Conservation (phyloP, 2,329 filamentous ascomycete species). For the Paecilomyces dactylethromorphus region DNA sequence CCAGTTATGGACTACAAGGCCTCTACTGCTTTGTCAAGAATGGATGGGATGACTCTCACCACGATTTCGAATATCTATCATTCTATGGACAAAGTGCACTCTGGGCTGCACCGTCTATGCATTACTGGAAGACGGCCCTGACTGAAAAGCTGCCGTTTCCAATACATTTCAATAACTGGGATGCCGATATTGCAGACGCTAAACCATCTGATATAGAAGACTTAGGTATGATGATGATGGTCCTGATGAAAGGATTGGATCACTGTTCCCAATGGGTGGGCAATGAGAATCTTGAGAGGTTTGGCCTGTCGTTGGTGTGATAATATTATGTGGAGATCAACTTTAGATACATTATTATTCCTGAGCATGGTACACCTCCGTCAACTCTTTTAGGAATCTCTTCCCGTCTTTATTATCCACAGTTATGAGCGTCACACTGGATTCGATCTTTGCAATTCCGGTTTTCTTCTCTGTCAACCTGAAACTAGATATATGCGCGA, state of each 20-base stretch:
- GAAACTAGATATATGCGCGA: background rate
- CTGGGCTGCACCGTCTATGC: conserved; percentile 5
- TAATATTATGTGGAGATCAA: background rate
- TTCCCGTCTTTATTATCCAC: background rate
- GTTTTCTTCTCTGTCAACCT: background rate
- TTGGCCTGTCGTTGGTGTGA: background rate
- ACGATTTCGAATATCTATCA: conserved; percentile 4
- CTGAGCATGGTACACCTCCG: background rate
- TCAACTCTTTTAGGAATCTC: background rate
- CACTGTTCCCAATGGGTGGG: conserved; percentile 4
- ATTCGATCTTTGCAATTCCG: background rate
- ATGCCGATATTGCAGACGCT: conserved; percentile 1
- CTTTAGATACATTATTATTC: background rate
- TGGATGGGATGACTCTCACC: conserved; percentile 8
- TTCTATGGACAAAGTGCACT: conserved; percentile 6
- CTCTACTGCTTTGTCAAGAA: conserved; percentile 9
- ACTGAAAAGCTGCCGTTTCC: background rate
- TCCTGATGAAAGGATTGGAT: conserved; percentile 6
- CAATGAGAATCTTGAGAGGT: background rate
- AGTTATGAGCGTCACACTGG: background rate
- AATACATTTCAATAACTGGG: conserved; percentile 2
- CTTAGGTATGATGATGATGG: conserved; percentile 8
- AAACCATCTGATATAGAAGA: conserved; percentile 5
- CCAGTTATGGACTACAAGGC: conserved; percentile 3
- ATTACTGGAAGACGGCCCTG: conserved; percentile 2